These are phyloP conservation scores for Microsporum canis DNA, from an alignment of 2,329 filamentous ascomycete species.

Conservation along the genomic window DNA sequence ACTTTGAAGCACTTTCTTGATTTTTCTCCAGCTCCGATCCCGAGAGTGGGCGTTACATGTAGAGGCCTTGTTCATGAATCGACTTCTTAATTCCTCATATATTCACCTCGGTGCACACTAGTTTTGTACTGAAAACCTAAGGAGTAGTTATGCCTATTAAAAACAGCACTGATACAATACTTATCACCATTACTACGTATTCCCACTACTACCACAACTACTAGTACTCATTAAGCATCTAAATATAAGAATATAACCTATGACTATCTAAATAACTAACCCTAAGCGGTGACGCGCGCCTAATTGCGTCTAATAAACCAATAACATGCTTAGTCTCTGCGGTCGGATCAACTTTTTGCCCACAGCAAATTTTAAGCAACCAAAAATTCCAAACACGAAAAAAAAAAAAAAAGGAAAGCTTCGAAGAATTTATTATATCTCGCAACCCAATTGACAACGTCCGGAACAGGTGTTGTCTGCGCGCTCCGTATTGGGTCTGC, in stretches of 20 bases:
- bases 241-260: no score
- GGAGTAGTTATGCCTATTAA: no score
- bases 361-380: slow-evolving; percentile 2
- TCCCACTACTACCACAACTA: no score
- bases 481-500: background rate
- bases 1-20: background rate
- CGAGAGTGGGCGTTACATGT: no score
- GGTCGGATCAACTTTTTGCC: slow-evolving; percentile 4
- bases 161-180: no score
- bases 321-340: background rate
- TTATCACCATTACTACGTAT: no score
- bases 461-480: background rate
- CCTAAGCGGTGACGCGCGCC: background rate
- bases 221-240: no score
- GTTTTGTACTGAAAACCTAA: no score
- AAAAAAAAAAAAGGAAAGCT: slow-evolving; percentile 7
- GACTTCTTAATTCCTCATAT: no score
- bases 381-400: background rate
- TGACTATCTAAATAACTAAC: no score
- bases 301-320: background rate
- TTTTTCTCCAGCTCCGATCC: background rate
- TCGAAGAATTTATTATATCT: slow-evolving; percentile 5
- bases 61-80: no score
- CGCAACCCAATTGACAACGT: slow-evolving; percentile 2
- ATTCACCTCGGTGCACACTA: no score